These are phyloP conservation scores for Lasiodiplodia theobromae DNA, from an alignment of 2,329 filamentous ascomycete genomes.

Conservation along the genomic window DNA sequence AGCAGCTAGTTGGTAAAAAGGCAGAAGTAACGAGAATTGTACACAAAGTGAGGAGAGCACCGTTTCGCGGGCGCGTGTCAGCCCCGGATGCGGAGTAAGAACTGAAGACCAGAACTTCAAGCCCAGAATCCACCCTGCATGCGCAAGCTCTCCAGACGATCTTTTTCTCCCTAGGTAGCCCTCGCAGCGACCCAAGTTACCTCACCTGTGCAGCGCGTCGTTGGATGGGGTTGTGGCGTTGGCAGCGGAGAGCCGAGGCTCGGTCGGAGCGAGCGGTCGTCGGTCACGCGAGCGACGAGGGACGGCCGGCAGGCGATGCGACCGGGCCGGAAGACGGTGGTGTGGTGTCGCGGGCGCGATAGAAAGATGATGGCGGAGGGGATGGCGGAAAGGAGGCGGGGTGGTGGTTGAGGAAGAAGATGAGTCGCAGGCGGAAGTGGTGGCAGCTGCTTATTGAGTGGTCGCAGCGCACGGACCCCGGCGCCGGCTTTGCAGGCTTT, in stretches of 20 bases:
- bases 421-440: slow-evolving; percentile 22
- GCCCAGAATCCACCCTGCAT: slow-evolving; percentile 26
- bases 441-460: slow-evolving; percentile 21
- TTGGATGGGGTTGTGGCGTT: slow-evolving; percentile 14
- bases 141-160: slow-evolving; percentile 27
- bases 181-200: slow-evolving; percentile 25
- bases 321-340: background rate
- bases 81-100: slow-evolving; percentile 30
- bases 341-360: slow-evolving; percentile 7
- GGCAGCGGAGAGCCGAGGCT: slow-evolving; percentile 26
- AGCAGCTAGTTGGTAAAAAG: slow-evolving; percentile 29
- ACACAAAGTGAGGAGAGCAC: slow-evolving; percentile 30
- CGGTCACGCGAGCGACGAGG: slow-evolving; percentile 27
- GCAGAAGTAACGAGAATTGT: slow-evolving; percentile 30
- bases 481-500: too few relatives aligned
- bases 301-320: background rate
- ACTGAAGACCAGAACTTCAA: slow-evolving; percentile 32
- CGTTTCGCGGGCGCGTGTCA: slow-evolving; percentile 19
- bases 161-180: slow-evolving; percentile 23
- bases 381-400: slow-evolving; percentile 23
- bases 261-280: slow-evolving; percentile 9
- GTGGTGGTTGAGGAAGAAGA: background rate
- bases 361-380: slow-evolving; percentile 11
- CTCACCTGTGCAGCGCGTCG: slow-evolving; percentile 29
- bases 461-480: too few relatives aligned